Conservation (phyloP, 106 monocot species). For the Allium sativum region DNA sequence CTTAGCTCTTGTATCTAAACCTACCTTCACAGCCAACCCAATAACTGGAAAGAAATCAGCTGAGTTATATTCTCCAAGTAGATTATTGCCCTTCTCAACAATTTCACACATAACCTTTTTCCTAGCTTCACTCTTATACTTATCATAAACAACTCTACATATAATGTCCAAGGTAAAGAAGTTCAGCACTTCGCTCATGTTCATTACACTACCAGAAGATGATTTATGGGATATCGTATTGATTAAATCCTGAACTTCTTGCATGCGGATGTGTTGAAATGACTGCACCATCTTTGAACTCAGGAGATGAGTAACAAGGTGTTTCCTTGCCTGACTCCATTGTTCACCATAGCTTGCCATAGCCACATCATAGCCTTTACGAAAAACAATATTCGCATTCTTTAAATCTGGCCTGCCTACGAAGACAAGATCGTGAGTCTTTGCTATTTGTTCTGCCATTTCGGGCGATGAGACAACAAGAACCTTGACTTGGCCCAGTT, state of each 20-base stretch:
- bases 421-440: slow-evolving; percentile 21
- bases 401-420: slow-evolving; percentile 16
- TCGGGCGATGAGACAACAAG: slow-evolving; percentile 20
- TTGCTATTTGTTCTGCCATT: slow-evolving; percentile 12
- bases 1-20: neutral
- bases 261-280: slow-evolving; percentile 11
- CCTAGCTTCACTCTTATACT: neutral
- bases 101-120: neutral
- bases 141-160: slow-evolving; percentile 1
- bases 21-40: slow-evolving; percentile 2
- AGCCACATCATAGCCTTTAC: slow-evolving; percentile 20
- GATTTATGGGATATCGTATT: neutral
- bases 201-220: neutral
- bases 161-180: slow-evolving; percentile 2
- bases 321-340: slow-evolving; percentile 29
- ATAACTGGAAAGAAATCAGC: slow-evolving; percentile 12
- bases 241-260: slow-evolving; percentile 18
- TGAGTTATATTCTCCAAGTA: neutral
- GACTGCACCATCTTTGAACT: slow-evolving; percentile 17
- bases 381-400: slow-evolving; percentile 13
- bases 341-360: slow-evolving; percentile 26
- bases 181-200: slow-evolving; percentile 13
- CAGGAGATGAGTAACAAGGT: slow-evolving; percentile 31
- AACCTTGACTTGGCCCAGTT: neutral
- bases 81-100: neutral